Conservation (phyloP, 2,329 filamentous ascomycete genomes). For the Boeremia exigua region DNA sequence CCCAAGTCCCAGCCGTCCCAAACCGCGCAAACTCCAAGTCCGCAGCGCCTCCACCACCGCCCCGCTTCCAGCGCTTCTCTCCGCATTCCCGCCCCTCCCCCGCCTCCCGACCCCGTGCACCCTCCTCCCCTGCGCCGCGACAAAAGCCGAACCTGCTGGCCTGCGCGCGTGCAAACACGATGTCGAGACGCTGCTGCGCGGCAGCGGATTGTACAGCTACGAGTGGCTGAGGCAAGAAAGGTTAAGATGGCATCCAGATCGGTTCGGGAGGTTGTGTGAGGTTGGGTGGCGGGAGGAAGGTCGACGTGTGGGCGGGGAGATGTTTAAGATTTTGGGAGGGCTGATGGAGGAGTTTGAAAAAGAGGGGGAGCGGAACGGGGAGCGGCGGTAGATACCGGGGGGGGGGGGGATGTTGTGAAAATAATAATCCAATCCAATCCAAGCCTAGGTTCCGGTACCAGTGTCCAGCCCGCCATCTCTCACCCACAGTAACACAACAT, state of each 20-base stretch:
- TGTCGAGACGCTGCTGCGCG: conserved; percentile 38
- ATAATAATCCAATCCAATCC: too few relatives aligned
- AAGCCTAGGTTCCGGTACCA: too few relatives aligned
- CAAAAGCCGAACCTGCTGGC: conserved; percentile 32
- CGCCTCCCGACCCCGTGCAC: conserved; percentile 28
- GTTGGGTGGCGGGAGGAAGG: conserved; percentile 41
- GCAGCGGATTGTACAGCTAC: conserved; percentile 43
- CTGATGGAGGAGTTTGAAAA: conserved; percentile 32
- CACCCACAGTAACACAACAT: too few relatives aligned
- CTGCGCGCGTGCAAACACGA: conserved; percentile 45
- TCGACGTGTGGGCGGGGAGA: conserved; percentile 41
- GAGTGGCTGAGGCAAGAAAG: conserved; percentile 46
- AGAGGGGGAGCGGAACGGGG: too few relatives aligned
- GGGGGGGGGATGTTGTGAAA: too few relatives aligned
- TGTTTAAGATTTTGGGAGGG: conserved; percentile 45
- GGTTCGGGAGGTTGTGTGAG: conserved; percentile 44
- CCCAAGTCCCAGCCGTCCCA: conserved; percentile 10
- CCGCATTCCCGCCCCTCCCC: conserved; percentile 41
- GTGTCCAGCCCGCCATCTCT: too few relatives aligned
- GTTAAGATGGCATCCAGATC: conserved; percentile 46
- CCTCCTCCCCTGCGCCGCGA: conserved; percentile 27
- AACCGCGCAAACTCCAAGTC: conserved; percentile 35
- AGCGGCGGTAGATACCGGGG: too few relatives aligned
- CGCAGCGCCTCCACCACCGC: conserved; percentile 32
- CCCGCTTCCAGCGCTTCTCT: conserved; percentile 22